Evolutionary conservation across 768 basidiomycete species (phyloP).

Genomic region (Leccinum boreale): DNA sequence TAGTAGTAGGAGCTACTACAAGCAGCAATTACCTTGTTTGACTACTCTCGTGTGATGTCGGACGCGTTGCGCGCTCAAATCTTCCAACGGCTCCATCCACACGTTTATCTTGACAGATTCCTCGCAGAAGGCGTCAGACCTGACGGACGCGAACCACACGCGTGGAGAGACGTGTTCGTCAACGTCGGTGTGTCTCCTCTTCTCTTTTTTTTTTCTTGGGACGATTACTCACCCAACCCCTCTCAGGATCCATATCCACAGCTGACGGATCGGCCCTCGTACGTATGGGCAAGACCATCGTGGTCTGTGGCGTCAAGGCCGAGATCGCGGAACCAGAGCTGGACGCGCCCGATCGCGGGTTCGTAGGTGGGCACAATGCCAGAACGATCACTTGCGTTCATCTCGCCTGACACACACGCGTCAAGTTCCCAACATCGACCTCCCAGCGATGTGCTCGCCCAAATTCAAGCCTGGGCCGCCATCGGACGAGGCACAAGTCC

Average conservation of each 20-base stretch:
- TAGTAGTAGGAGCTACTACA: too few species aligned
- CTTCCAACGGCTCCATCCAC: conserved; percentile 89
- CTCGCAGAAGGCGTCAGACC: conserved; percentile 74
- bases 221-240: not conserved
- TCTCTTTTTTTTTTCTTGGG: not conserved
- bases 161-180: conserved; percentile 72
- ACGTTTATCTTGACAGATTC: conserved; percentile 84
- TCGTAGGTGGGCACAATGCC: conserved; percentile 54
- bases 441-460: conserved; percentile 90
- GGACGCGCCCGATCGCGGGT: conserved; percentile 71
- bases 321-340: conserved; percentile 91
- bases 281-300: conserved; percentile 86
- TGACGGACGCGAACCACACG: conserved; percentile 70
- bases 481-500: conserved; percentile 87
- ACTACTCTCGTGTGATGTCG: conserved; percentile 4
- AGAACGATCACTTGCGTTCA: not conserved
- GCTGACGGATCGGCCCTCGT: conserved; percentile 93
- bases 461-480: conserved; percentile 96
- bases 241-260: conserved; percentile 80
- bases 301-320: conserved; percentile 95
- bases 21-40: too few species aligned
- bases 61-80: conserved; percentile 38
- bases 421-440: conserved; percentile 90
- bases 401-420: not conserved
- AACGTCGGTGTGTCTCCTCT: conserved; percentile 66